Evolutionary conservation across 2,329 filamentous ascomycete species (phyloP).

Genomic region (Camillea tinctor): DNA sequence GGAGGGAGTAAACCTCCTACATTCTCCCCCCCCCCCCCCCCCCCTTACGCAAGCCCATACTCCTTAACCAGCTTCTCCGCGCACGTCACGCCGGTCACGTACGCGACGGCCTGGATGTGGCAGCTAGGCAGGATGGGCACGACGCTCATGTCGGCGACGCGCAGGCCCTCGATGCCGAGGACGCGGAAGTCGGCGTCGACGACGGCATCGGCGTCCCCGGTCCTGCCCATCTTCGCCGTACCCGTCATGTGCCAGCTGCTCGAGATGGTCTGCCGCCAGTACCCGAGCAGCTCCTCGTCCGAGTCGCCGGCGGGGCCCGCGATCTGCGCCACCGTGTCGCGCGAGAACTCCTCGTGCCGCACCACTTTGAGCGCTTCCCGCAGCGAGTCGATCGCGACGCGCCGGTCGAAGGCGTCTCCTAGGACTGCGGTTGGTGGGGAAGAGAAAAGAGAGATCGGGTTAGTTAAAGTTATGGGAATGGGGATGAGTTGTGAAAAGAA

Average conservation of each 20-base stretch:
- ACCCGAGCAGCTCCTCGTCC: conserved; percentile 52
- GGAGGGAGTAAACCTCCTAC: too few species aligned
- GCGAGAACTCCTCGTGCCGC: conserved; percentile 43
- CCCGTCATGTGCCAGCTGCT: conserved; percentile 57
- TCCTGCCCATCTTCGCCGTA: conserved; percentile 56
- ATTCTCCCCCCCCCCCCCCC: too few species aligned
- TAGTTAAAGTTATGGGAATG: too few species aligned
- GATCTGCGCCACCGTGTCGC: conserved; percentile 42
- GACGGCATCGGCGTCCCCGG: conserved; percentile 40
- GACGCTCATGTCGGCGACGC: conserved; percentile 52
- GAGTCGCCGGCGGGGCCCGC: conserved; percentile 44
- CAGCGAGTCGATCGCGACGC: conserved; percentile 46
- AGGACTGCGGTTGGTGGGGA: conserved; percentile 31
- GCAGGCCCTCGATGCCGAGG: conserved; percentile 45
- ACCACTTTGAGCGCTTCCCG: conserved; percentile 43
- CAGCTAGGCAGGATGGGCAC: conserved; percentile 50
- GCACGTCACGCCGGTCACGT: conserved; percentile 50
- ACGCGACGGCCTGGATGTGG: conserved; percentile 54
- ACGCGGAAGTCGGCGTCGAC: conserved; percentile 51
- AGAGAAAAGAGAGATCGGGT: too few species aligned
- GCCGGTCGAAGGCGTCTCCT: conserved; percentile 52
- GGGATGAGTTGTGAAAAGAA: too few species aligned
- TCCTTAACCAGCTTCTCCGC: conserved; percentile 49
- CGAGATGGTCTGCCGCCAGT: conserved; percentile 43
- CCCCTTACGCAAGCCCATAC: conserved; percentile 35